A percentile compares a stretch with the other conserved stretches of the same genome.
Conservation (phyloP, 305 asterid genomes). For the Rubia tinctorum region DNA sequence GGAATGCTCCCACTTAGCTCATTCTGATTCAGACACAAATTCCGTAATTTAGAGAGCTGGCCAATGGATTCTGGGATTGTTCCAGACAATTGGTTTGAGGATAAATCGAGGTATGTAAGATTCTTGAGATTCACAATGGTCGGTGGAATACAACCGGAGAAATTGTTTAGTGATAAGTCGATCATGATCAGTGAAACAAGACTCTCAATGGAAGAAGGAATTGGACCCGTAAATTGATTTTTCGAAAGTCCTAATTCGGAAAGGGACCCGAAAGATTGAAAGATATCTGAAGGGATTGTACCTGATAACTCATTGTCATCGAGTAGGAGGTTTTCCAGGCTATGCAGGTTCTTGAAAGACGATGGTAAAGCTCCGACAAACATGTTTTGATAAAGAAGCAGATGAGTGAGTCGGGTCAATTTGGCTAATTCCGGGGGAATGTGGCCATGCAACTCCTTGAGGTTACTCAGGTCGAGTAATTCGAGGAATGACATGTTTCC, state of each 20-base stretch:
- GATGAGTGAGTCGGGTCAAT: conserved; percentile 25
- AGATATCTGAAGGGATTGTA: conserved; percentile 33
- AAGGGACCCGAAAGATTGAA: conserved; percentile 29
- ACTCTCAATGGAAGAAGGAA: conserved; percentile 43
- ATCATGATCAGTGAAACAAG: conserved; percentile 32
- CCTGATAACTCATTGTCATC: conserved; percentile 45
- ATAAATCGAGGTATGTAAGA: conserved; percentile 36
- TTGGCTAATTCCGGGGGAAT: conserved; percentile 55
- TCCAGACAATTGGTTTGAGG: conserved; percentile 41
- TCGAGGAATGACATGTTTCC: conserved; percentile 53
- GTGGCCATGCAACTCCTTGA: conserved; percentile 41
- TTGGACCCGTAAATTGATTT: conserved; percentile 43
- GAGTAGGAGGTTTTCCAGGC: conserved; percentile 30
- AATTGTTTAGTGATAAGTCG: conserved; percentile 41
- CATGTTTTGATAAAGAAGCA: conserved; percentile 40
- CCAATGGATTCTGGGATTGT: conserved; percentile 47
- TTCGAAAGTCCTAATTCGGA: conserved; percentile 30
- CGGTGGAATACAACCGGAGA: conserved; percentile 43
- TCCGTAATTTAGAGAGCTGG: conserved; percentile 28
- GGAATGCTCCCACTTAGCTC: conserved; percentile 47
- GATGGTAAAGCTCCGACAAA: conserved; percentile 46
- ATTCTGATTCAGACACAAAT: conserved; percentile 34
- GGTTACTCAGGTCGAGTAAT: conserved; percentile 48
- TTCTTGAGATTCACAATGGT: conserved; percentile 34
- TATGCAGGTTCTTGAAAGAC: conserved; percentile 26